These are phyloP conservation scores for Chlamydomonas sp. DNA, from an alignment of 139 green algal genomes.

Conservation along the genomic window DNA sequence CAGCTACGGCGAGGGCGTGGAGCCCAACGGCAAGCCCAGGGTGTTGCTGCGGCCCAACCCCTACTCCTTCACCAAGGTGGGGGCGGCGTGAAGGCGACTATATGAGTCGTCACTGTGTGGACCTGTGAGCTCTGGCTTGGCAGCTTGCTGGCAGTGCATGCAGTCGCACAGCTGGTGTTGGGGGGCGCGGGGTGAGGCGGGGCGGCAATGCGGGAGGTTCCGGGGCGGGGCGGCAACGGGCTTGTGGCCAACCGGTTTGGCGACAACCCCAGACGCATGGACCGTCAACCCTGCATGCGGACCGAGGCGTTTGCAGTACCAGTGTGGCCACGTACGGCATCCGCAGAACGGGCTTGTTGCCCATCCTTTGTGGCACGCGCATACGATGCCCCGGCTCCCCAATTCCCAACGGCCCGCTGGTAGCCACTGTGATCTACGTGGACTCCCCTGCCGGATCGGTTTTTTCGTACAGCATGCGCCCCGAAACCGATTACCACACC, in stretches of 20 bases:
- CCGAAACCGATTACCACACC: constrained; percentile 44
- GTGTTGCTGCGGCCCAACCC: constrained; percentile 51
- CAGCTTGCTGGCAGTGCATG: too few relatives aligned
- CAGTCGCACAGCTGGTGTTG: too few relatives aligned
- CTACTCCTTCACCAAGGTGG: constrained; percentile 63
- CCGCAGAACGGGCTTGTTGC: too few relatives aligned
- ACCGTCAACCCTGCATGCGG: not conserved
- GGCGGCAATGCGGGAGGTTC: too few relatives aligned
- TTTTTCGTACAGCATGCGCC: constrained; percentile 47
- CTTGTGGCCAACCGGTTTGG: not conserved
- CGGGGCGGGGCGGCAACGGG: too few relatives aligned
- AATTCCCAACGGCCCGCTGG: not conserved
- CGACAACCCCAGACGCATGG: not conserved
- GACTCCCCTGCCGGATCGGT: constrained; percentile 62
- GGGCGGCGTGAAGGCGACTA: not conserved
- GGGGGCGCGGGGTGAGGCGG: too few relatives aligned
- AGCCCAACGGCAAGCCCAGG: not conserved
- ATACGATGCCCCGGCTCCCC: too few relatives aligned
- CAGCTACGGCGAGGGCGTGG: not conserved
- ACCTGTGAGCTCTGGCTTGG: too few relatives aligned
- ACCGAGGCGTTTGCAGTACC: too few relatives aligned
- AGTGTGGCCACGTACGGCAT: too few relatives aligned
- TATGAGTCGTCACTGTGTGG: too few relatives aligned
- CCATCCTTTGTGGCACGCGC: too few relatives aligned
- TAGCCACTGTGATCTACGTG: constrained; percentile 61